Percentiles rank a stretch among this genome's conserved stretches.
Evolutionary conservation across 1,284 basidiomycete genomes (phyloP).

Genomic region (Cystobasidiaceae sp.): DNA sequence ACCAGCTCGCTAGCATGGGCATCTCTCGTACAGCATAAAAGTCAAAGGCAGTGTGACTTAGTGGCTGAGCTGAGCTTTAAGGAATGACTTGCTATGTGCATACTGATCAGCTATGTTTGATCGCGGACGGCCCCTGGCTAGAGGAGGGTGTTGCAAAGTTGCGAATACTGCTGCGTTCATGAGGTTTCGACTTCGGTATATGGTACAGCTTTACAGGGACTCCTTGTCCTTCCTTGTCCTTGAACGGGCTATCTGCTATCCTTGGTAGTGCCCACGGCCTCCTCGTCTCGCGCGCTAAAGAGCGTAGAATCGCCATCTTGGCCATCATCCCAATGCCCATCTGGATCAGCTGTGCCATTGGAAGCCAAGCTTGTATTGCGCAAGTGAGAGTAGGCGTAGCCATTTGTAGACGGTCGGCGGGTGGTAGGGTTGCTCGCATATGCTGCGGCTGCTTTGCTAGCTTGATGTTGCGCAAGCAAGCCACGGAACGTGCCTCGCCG

Average conservation of each 20-base stretch:
- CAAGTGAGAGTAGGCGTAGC: constrained; percentile 23
- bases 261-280: no score
- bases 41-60: neutral
- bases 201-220: neutral
- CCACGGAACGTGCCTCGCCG: constrained; percentile 68
- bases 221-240: neutral
- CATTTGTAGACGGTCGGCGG: neutral
- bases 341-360: neutral
- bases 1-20: no score
- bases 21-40: neutral
- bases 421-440: neutral
- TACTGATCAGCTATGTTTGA: no score
- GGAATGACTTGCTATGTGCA: neutral
- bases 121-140: neutral
- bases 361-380: constrained; percentile 13
- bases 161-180: neutral
- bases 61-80: neutral
- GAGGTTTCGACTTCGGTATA: neutral
- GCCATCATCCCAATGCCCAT: constrained; percentile 16
- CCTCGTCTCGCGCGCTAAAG: no score
- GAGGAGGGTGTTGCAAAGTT: neutral
- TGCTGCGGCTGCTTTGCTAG: constrained; percentile 1
- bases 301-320: constrained; percentile 9
- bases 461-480: neutral
- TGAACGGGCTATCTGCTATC: neutral